Evolutionary conservation across 768 basidiomycete genomes (phyloP).

Genomic region (Naganishia kalamii): DNA sequence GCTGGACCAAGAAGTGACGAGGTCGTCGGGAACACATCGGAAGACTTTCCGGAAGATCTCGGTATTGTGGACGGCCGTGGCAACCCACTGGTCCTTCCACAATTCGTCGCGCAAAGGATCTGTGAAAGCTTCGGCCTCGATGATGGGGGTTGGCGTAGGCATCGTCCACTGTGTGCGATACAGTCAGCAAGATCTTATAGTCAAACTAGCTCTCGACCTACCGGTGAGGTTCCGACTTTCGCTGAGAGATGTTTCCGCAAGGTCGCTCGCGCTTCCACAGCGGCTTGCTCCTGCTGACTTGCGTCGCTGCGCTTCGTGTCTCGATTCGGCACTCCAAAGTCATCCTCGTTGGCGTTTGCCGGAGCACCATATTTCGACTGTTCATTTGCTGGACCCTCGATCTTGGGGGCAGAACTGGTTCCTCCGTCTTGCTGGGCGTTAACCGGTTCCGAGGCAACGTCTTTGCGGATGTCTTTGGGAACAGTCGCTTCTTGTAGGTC

Average conservation of each 20-base stretch:
- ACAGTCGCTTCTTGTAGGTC: conserved; percentile 31
- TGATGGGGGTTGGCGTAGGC: conserved; percentile 61
- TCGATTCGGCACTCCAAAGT: conserved; percentile 54
- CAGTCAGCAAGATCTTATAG: not conserved
- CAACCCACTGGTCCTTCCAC: conserved; percentile 84
- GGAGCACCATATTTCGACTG: conserved; percentile 54
- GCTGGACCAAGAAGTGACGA: conserved; percentile 89
- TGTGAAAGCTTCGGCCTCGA: conserved; percentile 72
- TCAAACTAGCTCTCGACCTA: not conserved
- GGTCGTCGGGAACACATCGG: conserved; percentile 85
- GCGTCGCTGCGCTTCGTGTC: conserved; percentile 51
- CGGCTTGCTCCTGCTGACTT: conserved; percentile 53
- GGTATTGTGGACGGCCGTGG: conserved; percentile 83
- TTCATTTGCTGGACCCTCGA: conserved; percentile 28
- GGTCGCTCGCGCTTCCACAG: conserved; percentile 53
- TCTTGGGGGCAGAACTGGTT: conserved; percentile 27
- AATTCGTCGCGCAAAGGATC: conserved; percentile 83
- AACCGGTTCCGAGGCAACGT: conserved; percentile 38
- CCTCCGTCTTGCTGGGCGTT: conserved; percentile 43
- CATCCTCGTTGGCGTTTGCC: conserved; percentile 52
- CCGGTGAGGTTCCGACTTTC: conserved; percentile 53
- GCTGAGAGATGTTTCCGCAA: conserved; percentile 55
- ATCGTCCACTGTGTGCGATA: conserved; percentile 52
- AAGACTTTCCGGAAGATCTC: conserved; percentile 94
- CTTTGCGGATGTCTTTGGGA: conserved; percentile 31